Evolutionary conservation across 345 rosid genomes (phyloP), one percentile per base, ranked within the genome.

Genomic region (Aurinia saxatilis): DNA sequence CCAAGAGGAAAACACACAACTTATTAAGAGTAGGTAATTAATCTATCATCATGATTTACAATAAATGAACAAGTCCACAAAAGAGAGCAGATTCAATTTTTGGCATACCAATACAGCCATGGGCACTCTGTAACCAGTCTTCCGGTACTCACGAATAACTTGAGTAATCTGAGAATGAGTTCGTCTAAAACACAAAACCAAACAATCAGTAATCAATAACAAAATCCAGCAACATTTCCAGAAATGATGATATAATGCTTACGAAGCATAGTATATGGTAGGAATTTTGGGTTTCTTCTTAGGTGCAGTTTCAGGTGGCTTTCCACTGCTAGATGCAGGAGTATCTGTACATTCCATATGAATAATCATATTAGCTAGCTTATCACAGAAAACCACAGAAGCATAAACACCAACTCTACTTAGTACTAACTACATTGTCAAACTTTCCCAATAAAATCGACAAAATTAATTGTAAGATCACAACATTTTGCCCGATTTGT

Each of bases 131-230:
- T 92, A 92, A 29, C 86, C 65, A 75, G 98, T 89, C 73, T 92
- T 92, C 68, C 76, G 65, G 66, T 85, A 92, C 68, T 92, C 98
- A 19, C 83, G 83, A 46, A 92, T 77, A 60, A 85, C 91, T 79
- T 92, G 98, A 33, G 97, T 80, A 69, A 92, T 80, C 75, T 92
- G 97, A 50, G 97, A 82, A 72, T 92, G 98, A 3, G 97, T 92
- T 80, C 98, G 87, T 90, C 98, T 92, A 47, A 54, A 8, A 37
- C 68, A 50, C 25, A 65, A 38, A 59, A 34, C 33, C 31, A 56
- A 75, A 18, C 37, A 47, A 55, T 39, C 49, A 55, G 8, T 10
- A 14, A 38, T 8, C 9, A 7, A 8, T n/a, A 17, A 37, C 1
- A 8, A 19, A 3, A 0, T 23, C 17, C 36, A 6, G 8, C 41